Evolutionary conservation across 2,329 filamentous ascomycete genomes (phyloP).

Genomic region (Rachicladosporium sp.): DNA sequence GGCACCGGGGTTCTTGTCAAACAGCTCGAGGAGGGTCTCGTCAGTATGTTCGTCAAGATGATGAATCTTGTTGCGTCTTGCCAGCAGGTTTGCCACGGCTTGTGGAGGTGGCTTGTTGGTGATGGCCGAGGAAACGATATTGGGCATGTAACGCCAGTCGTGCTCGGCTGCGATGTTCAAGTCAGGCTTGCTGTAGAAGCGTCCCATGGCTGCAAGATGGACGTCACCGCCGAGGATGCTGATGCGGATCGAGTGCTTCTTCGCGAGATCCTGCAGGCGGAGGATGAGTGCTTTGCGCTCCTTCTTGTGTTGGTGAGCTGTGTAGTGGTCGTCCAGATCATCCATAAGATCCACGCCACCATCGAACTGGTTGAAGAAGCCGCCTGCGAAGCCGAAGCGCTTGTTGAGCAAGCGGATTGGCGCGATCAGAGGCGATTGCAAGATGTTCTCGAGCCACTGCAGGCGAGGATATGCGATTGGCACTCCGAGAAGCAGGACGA

Average conservation of each 20-base stretch:
- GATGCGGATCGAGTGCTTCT: slow-evolving; percentile 43
- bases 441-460: slow-evolving; percentile 89
- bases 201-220: slow-evolving; percentile 49
- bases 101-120: slow-evolving; percentile 56
- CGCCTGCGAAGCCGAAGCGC: slow-evolving; percentile 73
- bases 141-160: slow-evolving; percentile 52
- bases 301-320: slow-evolving; percentile 77
- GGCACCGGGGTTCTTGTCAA: slow-evolving; percentile 45
- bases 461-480: slow-evolving; percentile 63
- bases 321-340: slow-evolving; percentile 64
- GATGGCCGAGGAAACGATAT: slow-evolving; percentile 52
- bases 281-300: slow-evolving; percentile 66
- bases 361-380: slow-evolving; percentile 87
- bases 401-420: slow-evolving; percentile 84
- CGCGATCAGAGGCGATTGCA: slow-evolving; percentile 73
- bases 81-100: slow-evolving; percentile 51
- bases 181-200: slow-evolving; percentile 51
- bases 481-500: slow-evolving; percentile 53
- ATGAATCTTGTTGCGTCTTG: slow-evolving; percentile 52
- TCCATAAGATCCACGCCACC: slow-evolving; percentile 56
- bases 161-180: slow-evolving; percentile 43
- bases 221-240: slow-evolving; percentile 54
- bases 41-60: slow-evolving; percentile 51
- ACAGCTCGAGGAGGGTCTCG: slow-evolving; percentile 51
- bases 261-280: slow-evolving; percentile 47